A percentile compares a stretch with the other conserved stretches of the same genome.
phyloP scores from a whole-genome alignment of 2,329 filamentous ascomycete species.

The Rosellinia necatrix region DNA sequence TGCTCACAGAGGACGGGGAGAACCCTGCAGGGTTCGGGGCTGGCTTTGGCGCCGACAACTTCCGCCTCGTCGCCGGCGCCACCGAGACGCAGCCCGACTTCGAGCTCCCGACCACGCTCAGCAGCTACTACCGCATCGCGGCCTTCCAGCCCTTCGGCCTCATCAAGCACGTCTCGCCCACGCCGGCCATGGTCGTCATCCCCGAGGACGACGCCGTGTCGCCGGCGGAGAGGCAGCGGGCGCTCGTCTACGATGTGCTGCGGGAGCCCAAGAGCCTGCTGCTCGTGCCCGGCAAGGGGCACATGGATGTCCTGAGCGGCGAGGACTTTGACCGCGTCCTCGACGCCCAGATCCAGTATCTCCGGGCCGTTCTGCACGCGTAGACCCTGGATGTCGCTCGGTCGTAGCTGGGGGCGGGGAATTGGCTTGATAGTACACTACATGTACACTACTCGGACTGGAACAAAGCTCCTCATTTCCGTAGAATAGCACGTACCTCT shows the following conservation, averaged over 20 bases:
- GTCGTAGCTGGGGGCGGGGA: no score
- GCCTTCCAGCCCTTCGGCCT: conserved; percentile 13
- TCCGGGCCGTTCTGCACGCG: background rate
- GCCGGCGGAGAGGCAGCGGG: conserved; percentile 15
- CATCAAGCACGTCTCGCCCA: conserved; percentile 10
- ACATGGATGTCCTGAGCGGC: conserved; percentile 21
- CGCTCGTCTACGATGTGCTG: conserved; percentile 8
- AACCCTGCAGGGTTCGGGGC: conserved; percentile 43
- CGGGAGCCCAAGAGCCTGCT: conserved; percentile 7
- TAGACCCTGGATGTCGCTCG: background rate
- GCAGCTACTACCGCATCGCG: conserved; percentile 22
- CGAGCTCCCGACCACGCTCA: conserved; percentile 9
- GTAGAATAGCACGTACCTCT: no score
- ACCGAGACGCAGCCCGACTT: conserved; percentile 17
- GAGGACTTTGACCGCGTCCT: conserved; percentile 5
- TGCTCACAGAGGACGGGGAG: conserved; percentile 44
- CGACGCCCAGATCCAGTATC: conserved; percentile 7
- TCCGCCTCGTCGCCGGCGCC: conserved; percentile 5
- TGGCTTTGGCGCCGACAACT: conserved; percentile 1
- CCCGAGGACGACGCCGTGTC: conserved; percentile 21
- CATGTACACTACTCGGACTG: no score
- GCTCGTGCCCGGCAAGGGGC: conserved; percentile 10
- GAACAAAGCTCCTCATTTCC: no score
- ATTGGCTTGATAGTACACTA: background rate
- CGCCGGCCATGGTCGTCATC: conserved; percentile 17